Evolutionary conservation across 1,139 yeast genomes (phyloP).

Genomic region (Suhomyces ambrosiae): DNA sequence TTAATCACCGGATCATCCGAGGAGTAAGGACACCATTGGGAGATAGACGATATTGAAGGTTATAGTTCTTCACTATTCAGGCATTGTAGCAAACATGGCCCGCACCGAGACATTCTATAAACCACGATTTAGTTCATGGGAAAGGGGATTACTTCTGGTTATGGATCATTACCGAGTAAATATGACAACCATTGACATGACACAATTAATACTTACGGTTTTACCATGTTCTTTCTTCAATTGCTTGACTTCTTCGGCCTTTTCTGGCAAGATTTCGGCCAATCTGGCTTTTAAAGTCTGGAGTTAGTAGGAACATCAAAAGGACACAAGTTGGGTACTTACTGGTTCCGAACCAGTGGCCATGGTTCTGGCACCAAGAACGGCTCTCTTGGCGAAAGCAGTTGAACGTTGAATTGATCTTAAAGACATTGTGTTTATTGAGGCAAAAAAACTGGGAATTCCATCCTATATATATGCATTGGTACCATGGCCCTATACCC

Average conservation of each 20-base stretch:
- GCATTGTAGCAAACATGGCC: no score
- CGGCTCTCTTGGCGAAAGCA: conserved; percentile 37
- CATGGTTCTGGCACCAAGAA: conserved; percentile 43
- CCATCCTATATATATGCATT: conserved; percentile 16
- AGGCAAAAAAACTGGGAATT: conserved; percentile 15
- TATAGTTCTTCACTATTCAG: no score
- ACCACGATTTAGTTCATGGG: no score
- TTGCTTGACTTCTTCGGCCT: conserved; percentile 88
- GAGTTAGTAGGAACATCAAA: conserved; percentile 18
- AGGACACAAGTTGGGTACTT: conserved; percentile 23
- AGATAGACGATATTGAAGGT: no score
- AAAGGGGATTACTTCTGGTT: no score
- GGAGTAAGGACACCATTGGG: neutral
- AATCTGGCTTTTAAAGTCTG: conserved; percentile 85
- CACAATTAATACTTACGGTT: conserved; percentile 50
- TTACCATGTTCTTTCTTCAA: conserved; percentile 88
- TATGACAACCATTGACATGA: no score
- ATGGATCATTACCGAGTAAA: no score
- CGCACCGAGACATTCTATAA: no score
- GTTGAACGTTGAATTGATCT: conserved; percentile 44
- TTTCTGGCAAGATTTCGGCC: conserved; percentile 88
- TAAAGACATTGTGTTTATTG: conserved; percentile 32
- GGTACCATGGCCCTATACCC: conserved; percentile 4
- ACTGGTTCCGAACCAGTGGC: conserved; percentile 57
- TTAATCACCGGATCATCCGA: conserved; percentile 9